Percentiles rank a stretch among this genome's conserved stretches.
Evolutionary conservation across 2,329 filamentous ascomycete genomes (phyloP).

Genomic region (Monosporascus sp.): DNA sequence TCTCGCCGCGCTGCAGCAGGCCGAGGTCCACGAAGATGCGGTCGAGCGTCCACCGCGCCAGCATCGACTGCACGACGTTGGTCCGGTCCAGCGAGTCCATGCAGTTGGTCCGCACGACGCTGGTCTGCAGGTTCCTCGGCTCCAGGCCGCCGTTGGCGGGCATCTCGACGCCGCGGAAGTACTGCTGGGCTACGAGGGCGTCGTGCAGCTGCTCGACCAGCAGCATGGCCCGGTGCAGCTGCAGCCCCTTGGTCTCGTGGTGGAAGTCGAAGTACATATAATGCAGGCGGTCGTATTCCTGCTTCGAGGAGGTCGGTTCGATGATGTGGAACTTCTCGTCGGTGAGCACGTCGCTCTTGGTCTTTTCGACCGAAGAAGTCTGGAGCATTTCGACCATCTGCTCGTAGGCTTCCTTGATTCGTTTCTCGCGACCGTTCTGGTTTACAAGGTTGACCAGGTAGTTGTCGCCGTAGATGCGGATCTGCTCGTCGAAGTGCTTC

Average conservation of each 20-base stretch:
- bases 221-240: constrained; percentile 86
- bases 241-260: constrained; percentile 90
- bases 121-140: constrained; percentile 74
- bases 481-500: constrained; percentile 91
- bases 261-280: constrained; percentile 99
- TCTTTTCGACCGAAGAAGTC: constrained; percentile 61
- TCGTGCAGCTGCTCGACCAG: constrained; percentile 78
- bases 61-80: constrained; percentile 96
- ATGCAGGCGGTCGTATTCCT: constrained; percentile 78
- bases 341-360: constrained; percentile 60
- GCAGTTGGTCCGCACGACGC: constrained; percentile 94
- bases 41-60: constrained; percentile 83
- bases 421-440: constrained; percentile 84
- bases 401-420: constrained; percentile 91
- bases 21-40: constrained; percentile 84
- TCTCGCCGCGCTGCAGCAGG: constrained; percentile 69
- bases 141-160: constrained; percentile 75
- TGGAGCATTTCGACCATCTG: constrained; percentile 76
- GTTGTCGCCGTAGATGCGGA: constrained; percentile 89
- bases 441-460: constrained; percentile 97
- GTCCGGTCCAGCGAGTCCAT: constrained; percentile 99
- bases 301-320: constrained; percentile 52
- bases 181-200: constrained; percentile 72
- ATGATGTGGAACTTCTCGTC: constrained; percentile 79
- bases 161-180: constrained; percentile 89